Conservation (phyloP, 768 basidiomycete genomes). For the Ephemerocybe angulata region DNA sequence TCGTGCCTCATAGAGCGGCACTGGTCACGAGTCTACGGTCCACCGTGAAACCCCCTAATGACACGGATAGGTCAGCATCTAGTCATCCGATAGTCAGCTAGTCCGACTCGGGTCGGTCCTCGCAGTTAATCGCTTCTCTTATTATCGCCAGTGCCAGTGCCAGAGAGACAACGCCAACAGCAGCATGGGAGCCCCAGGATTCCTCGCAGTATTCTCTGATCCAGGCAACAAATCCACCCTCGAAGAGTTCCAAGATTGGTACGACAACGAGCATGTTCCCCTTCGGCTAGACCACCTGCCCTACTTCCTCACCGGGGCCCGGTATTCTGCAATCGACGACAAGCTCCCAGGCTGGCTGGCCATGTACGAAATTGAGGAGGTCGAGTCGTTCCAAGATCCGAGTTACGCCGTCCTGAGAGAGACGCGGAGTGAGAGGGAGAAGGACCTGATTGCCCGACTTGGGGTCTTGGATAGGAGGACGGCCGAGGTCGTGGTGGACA, state of each 20-base stretch:
- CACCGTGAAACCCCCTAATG: too few species aligned
- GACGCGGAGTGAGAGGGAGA: conserved; percentile 43
- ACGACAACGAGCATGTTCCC: conserved; percentile 54
- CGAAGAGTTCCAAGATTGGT: conserved; percentile 56
- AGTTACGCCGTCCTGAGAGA: conserved; percentile 42
- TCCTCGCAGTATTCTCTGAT: conserved; percentile 47
- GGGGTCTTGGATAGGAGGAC: conserved; percentile 43
- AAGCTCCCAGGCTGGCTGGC: conserved; percentile 43
- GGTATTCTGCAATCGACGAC: conserved; percentile 37
- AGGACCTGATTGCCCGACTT: conserved; percentile 37
- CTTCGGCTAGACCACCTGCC: conserved; percentile 43
- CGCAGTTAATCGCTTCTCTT: too few species aligned
- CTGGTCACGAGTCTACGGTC: too few species aligned
- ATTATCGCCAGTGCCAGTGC: too few species aligned
- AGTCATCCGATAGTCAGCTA: too few species aligned
- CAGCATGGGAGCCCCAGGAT: conserved; percentile 24
- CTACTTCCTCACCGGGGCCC: conserved; percentile 46
- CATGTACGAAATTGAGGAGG: conserved; percentile 46
- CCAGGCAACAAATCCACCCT: conserved; percentile 39
- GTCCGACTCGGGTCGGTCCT: too few species aligned
- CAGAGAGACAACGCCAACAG: background rate
- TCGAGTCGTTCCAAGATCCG: conserved; percentile 36
- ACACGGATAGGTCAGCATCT: too few species aligned
- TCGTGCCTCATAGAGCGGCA: too few species aligned
- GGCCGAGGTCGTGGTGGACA: conserved; percentile 23